Base-by-base conservation (phyloP, 2,329 filamentous ascomycete species). In the Ophiostoma quercus region DNA sequence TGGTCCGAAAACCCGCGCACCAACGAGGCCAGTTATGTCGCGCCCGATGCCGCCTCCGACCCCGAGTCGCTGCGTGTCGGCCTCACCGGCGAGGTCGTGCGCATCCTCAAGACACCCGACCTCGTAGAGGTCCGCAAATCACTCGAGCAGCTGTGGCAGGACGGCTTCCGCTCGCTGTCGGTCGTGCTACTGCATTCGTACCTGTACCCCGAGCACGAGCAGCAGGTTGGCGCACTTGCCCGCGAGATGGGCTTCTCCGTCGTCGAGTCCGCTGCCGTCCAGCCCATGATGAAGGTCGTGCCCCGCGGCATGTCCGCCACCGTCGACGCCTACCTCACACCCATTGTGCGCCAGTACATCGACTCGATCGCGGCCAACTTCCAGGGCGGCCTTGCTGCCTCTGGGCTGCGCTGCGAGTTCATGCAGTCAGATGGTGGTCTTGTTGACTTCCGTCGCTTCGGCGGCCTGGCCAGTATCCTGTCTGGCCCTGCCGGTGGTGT, bases 311-410 rank as follows among this genome's bases (percentile, higher is more conserved):
- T 87, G 2, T 91, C 88, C 25, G 88, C 89, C 1, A 90, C 87
- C 73, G 89, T 89, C n/a, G 90, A 92, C 79, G 89, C 90, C 16
- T 92, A 92, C 76, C 81, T 92, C 25, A 91, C 89, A 0, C 90
- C 90, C 0, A 85, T 87, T 0, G 92, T 91, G 73, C 84, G 86
- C 71, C 88, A 88, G 75, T 92, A 92, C 75, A 88, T 92, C 69
- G 82, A 85, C 63, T 86, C 87, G 1, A 90, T 92, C 75, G 82
- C 85, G 70, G 82, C 82, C 22, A 88, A 89, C 0, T 92, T 92
- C 74, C 82, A 85, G 71, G 88, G 89, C 25, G 86, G 87, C 0
- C 80, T 91, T 0, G 88, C 79, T 32, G 87, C 37, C 41, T 32
- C 67, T 2, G 34, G 39, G 34, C 87, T 87, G 19, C 81, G 88